Evolutionary conservation across 768 basidiomycete genomes (phyloP), one percentile per base, ranked within the genome.

Genomic region (Hypholoma fasciculare): DNA sequence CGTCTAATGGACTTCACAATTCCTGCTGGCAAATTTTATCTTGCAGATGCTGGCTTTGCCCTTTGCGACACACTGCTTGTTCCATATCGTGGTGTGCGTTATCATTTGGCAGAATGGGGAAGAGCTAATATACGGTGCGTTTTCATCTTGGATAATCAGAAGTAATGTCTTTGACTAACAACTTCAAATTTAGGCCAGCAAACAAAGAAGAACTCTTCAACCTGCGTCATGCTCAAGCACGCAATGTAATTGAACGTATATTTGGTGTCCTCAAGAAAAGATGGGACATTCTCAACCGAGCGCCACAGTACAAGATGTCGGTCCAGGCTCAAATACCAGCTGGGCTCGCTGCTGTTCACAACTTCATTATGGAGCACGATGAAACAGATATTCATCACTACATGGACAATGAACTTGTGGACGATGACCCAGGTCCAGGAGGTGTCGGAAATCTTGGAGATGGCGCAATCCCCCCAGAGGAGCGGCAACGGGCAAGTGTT

Each of bases 181-280:
- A n/a, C n/a, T n/a, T n/a, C 57, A 37, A n/a, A 46, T 52, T 49
- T 61, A 37, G 48, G 20, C 44, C n/a, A n/a, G 39, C 13, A 53
- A 75, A 72, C 42, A 57, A 67, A 38, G 65, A 79, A 63, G 76
- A 80, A 61, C 62, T 80, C 1, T 79, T 70, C 57, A 81, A 79
- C 65, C 67, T 80, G 3, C 64, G 70, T 19, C 76, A 81, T 67
- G 67, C 76, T 7, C 66, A 65, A 55, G 71, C 69, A 47, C 67
- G 66, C 1, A 81, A 78, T 70, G 67, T 76, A 30, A 63, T 78
- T 57, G 74, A 77, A 58, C 62, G 58, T 13, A 74, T 76, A 34
- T 77, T 76, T 69, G 76, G 76, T 53, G 69, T 76, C 4, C 12
- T 73, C 46, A 78, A 76, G 63, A 52, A 60, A n/a, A 52, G 64